A percentile compares a stretch with the other conserved stretches of the same genome.
These are phyloP conservation scores for Rubroboletus pulcherrimus DNA, from an alignment of 768 basidiomycete genomes.

Conservation along the genomic window DNA sequence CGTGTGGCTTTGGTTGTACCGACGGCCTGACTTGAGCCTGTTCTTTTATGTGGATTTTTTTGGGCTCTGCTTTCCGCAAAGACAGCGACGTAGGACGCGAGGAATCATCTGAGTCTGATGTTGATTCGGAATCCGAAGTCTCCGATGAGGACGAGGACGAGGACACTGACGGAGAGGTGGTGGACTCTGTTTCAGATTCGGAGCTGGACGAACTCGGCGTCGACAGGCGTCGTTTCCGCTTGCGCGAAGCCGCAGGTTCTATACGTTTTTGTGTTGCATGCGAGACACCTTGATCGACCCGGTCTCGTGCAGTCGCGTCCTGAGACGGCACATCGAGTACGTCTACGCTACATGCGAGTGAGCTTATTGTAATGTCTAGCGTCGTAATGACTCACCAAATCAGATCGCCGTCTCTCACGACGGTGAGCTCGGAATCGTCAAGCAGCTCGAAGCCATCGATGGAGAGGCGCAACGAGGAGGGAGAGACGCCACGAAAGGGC, in stretches of 20 bases:
- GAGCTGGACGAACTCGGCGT: slow-evolving; percentile 14
- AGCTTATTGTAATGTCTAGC: not conserved
- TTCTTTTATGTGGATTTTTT: slow-evolving; percentile 10
- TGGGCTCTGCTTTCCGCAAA: slow-evolving; percentile 5
- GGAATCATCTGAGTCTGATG: slow-evolving; percentile 12
- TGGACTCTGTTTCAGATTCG: slow-evolving; percentile 23
- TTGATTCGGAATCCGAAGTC: slow-evolving; percentile 15
- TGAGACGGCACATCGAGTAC: not conserved
- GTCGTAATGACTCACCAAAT: slow-evolving; percentile 17
- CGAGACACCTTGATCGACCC: not conserved
- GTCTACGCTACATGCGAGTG: slow-evolving; percentile 19
- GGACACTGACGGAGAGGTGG: slow-evolving; percentile 12
- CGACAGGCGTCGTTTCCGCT: slow-evolving; percentile 27
- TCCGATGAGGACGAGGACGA: slow-evolving; percentile 28
- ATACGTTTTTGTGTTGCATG: not conserved
- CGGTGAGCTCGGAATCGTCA: slow-evolving; percentile 22
- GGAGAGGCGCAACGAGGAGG: slow-evolving; percentile 15
- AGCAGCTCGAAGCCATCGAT: slow-evolving; percentile 30
- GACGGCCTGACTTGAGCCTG: slow-evolving; percentile 10
- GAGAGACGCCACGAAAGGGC: not conserved
- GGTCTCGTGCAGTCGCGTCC: not conserved
- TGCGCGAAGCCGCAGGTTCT: not conserved
- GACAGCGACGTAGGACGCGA: not conserved
- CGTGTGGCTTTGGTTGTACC: not conserved
- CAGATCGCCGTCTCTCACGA: slow-evolving; percentile 29